Evolutionary conservation across 1,139 yeast species (phyloP).

Genomic region (Yamadazyma aaseri): DNA sequence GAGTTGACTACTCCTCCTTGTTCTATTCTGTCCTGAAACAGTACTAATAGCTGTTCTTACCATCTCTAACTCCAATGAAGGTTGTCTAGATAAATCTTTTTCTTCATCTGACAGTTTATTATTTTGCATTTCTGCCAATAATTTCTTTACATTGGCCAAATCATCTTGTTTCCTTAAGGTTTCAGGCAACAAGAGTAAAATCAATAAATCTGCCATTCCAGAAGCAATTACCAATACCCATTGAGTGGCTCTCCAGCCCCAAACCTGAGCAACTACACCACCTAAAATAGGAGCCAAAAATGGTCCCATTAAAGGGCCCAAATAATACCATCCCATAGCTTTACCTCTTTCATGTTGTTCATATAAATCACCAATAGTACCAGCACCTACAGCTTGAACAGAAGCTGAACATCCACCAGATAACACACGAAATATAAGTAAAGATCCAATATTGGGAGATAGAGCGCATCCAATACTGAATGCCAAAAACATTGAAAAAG

Average conservation of each 20-base stretch:
- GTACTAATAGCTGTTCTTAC: constrained; percentile 8
- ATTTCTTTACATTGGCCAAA: constrained; percentile 45
- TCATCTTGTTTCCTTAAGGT: constrained; percentile 61
- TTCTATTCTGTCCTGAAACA: constrained; percentile 1
- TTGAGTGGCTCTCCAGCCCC: constrained; percentile 91
- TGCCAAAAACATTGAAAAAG: constrained; percentile 61
- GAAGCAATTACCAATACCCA: constrained; percentile 77
- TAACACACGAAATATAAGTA: constrained; percentile 67
- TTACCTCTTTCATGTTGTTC: constrained; percentile 68
- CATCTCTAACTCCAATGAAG: constrained; percentile 9
- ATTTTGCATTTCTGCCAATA: constrained; percentile 24
- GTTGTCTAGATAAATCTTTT: constrained; percentile 14
- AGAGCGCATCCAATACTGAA: constrained; percentile 75
- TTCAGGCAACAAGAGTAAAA: constrained; percentile 68
- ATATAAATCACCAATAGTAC: constrained; percentile 76
- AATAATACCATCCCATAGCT: constrained; percentile 78
- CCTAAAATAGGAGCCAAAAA: constrained; percentile 79
- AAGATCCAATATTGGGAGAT: constrained; percentile 57
- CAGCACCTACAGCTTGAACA: constrained; percentile 89
- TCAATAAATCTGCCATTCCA: constrained; percentile 49
- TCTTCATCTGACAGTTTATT: constrained; percentile 14
- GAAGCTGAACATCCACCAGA: constrained; percentile 84
- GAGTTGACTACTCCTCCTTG: background rate
- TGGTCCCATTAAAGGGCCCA: constrained; percentile 84
- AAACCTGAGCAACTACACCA: constrained; percentile 65